These are phyloP conservation scores for Candida taoyuanica DNA, from an alignment of 805 yeast species.

Conservation along the genomic window DNA sequence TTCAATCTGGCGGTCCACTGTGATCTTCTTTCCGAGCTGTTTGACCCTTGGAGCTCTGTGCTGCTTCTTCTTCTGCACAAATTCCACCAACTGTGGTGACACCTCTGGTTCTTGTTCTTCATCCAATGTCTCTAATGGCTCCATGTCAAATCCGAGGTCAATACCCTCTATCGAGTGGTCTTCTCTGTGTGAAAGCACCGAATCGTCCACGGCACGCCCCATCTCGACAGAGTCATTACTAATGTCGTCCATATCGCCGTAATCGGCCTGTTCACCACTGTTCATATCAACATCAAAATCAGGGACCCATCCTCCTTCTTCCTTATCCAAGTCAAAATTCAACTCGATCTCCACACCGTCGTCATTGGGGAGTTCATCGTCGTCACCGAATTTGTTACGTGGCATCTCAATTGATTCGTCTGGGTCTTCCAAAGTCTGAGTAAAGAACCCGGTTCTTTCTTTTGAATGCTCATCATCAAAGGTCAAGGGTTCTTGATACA, in stretches of 20 bases:
- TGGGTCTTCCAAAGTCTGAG: slow-evolving; percentile 25
- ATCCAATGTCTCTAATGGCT: slow-evolving; percentile 19
- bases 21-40: slow-evolving; percentile 17
- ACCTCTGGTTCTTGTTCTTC: slow-evolving; percentile 14
- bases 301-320: slow-evolving; percentile 2
- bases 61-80: slow-evolving; percentile 6
- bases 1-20: slow-evolving; percentile 25
- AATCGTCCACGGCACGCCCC: slow-evolving; percentile 17
- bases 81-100: slow-evolving; percentile 7
- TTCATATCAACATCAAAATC: slow-evolving; percentile 4
- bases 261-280: slow-evolving; percentile 17
- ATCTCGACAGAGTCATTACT: slow-evolving; percentile 34
- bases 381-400: slow-evolving; percentile 38
- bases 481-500: slow-evolving; percentile 56
- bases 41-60: slow-evolving; percentile 10
- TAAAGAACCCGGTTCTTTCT: slow-evolving; percentile 12
- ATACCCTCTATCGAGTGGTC: slow-evolving; percentile 12
- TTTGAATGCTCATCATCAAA: slow-evolving; percentile 26
- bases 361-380: slow-evolving; percentile 29
- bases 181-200: slow-evolving; percentile 18
- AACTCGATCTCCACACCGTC: slow-evolving; percentile 53
- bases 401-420: slow-evolving; percentile 68
- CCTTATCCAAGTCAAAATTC: slow-evolving; percentile 34
- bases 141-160: slow-evolving; percentile 12
- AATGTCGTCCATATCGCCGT: slow-evolving; percentile 20